Base-by-base conservation (phyloP, 768 basidiomycete genomes). In the Mrakia hoshinonis region DNA sequence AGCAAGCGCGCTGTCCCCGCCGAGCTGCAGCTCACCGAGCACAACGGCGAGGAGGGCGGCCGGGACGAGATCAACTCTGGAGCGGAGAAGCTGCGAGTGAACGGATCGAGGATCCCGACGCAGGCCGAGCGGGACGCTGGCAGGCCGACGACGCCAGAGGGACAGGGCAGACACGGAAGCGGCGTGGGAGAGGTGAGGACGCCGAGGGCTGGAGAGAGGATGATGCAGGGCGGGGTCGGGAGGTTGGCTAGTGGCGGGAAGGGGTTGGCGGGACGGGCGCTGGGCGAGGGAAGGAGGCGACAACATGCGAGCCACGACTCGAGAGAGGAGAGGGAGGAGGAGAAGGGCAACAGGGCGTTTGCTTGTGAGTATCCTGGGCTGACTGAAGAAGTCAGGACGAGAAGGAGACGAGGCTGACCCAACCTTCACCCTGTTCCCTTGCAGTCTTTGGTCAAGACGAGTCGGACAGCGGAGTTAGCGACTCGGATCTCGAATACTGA, bases 31-130 rank as follows among this genome's bases (percentile, higher is more conserved):
- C 47, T 38, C 18, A 43, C 31, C 46, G 46, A 48, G 34, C 66
- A 75, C 74, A 81, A 81, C 4, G 80, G 77, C 51, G 84, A 85
- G 72, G 80, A 81, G 22, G 85, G 85, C 9, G 80, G 82, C 31
- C 79, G 86, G 60, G 85, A 86, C 75, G 83, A 86, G 73, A 82
- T 86, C 46, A 81, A 84, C 67, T 79, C 81, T 2, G 24, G 34
- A 3, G 48, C 61, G 7, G 47, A 24, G 18, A 22, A 48, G 22
- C 26, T 39, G 48, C 22, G 69, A 26, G 69, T 36, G 48, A 70
- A 60, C 61, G 61, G 61, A n/a, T 49, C 55, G 2, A n/a, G 20
- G 22, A 69, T 68, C 5, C 67, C 67, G 2, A 13, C 26, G 9
- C 26, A 36, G 13, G n/a, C 39, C 4, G 67, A 68, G 18, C 67